Percentiles rank a stretch among this genome's conserved stretches.
Evolutionary conservation across 2,329 filamentous ascomycete genomes (phyloP).

Genomic region (Talaromyces sp.): DNA sequence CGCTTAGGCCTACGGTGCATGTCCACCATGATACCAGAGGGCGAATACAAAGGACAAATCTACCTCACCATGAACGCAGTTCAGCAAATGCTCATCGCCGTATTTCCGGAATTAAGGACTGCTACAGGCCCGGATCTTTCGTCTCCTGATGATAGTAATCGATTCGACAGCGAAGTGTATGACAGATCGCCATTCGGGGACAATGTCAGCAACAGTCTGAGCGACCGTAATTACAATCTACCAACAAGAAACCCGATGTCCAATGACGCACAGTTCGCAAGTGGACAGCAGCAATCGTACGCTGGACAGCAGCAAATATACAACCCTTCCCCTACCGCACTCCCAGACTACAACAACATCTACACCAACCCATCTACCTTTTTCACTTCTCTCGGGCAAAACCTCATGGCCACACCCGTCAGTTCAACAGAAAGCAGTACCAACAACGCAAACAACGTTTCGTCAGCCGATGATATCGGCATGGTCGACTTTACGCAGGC

Average conservation of each 20-base stretch:
- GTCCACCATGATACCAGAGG: slow-evolving; percentile 34
- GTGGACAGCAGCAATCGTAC: neutral
- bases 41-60: slow-evolving; percentile 24
- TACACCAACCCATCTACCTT: slow-evolving; percentile 17
- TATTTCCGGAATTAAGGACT: slow-evolving; percentile 32
- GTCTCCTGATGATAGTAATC: neutral
- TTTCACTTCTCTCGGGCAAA: slow-evolving; percentile 18
- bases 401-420: slow-evolving; percentile 15
- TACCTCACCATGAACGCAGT: slow-evolving; percentile 30
- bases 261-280: neutral
- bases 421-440: slow-evolving; percentile 3
- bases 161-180: neutral
- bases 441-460: slow-evolving; percentile 10
- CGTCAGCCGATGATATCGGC: slow-evolving; percentile 22
- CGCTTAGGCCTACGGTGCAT: slow-evolving; percentile 38
- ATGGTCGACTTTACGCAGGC: slow-evolving; percentile 37
- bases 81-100: slow-evolving; percentile 32
- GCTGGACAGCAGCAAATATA: neutral
- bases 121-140: slow-evolving; percentile 17
- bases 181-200: neutral
- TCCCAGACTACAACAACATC: neutral
- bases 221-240: neutral
- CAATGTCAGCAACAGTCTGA: neutral
- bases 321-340: neutral
- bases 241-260: neutral